Base-by-base conservation (phyloP, 108 stramenopile species). In the Fragilaria radians region DNA sequence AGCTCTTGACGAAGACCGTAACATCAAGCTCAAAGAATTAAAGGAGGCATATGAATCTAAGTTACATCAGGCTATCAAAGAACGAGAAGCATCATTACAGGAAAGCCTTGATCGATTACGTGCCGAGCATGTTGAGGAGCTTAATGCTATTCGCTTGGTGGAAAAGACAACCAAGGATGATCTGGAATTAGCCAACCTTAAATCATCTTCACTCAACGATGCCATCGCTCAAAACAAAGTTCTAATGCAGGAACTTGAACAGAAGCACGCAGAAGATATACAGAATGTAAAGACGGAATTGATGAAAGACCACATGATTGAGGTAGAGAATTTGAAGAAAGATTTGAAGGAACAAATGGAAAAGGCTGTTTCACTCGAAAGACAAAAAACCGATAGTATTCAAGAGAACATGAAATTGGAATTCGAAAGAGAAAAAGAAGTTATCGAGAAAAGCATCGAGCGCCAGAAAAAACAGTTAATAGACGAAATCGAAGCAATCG, bases 221-320 rank as follows among this genome's bases (percentile, higher is more conserved):
- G 57, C 57, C 2, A 19, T 57, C 23, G 32, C 26, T 26, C 55
- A 34, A 5, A 19, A 59, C 14, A 19, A 25, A n/a, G n/a, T 27
- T 45, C 54, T 25, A 28, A 42, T 61, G 4, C 59, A 59, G 30
- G 55, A 57, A 26, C 23, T 64, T 22, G 32, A 58, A 51, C 30
- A 58, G 55, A 48, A 34, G 11, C 67, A 73, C 33, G 67, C 55
- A 3, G 51, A 63, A 28, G 68, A 73, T 32, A n/a, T 73, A 18
- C 60, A 74, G 32, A 70, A 59, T 4, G 23, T 74, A 9, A 33
- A 30, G 25, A 22, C 27, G 31, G 26, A 69, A 24, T 54, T 65
- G 26, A 63, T 69, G 53, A 29, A 29, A 30, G 46, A 61, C 23
- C 60, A 58, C 46, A 69, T 48, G 36, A 2, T 32, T 1, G 29